Evolutionary conservation across 177 flowering plant species (phyloP).

Genomic region (Tripterygium wilfordii): DNA sequence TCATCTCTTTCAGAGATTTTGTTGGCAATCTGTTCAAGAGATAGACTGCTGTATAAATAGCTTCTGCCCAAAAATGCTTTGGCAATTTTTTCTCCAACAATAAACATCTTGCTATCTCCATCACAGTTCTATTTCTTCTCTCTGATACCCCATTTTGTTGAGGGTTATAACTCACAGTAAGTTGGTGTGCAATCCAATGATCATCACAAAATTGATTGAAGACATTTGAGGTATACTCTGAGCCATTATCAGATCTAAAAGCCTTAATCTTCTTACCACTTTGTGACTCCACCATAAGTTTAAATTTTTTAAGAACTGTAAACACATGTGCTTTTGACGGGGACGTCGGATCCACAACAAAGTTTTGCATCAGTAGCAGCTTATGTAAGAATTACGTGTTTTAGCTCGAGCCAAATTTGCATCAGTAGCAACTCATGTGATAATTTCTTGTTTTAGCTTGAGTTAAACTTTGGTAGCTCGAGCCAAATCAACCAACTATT

Average conservation of each 20-base stretch:
- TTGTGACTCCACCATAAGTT: conserved; percentile 1
- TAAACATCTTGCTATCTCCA: conserved; percentile 1
- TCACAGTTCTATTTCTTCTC: neutral
- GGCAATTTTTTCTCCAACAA: neutral
- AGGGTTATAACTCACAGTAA: conserved; percentile 1
- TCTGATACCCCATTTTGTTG: neutral
- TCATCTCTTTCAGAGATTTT: neutral
- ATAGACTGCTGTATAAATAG: neutral
- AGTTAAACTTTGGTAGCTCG: too few relatives aligned
- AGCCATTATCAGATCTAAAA: conserved; percentile 5
- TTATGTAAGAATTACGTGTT: too few relatives aligned
- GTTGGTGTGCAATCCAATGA: conserved; percentile 2
- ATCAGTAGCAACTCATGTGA: too few relatives aligned
- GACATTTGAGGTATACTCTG: neutral
- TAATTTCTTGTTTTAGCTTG: too few relatives aligned
- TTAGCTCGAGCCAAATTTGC: too few relatives aligned
- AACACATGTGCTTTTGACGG: too few relatives aligned
- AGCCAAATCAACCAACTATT: too few relatives aligned
- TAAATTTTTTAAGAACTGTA: too few relatives aligned
- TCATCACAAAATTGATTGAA: conserved; percentile 8
- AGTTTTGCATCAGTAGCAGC: too few relatives aligned
- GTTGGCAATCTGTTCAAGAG: neutral
- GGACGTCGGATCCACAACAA: too few relatives aligned
- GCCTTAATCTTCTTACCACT: conserved; percentile 1
- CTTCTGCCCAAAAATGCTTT: conserved; percentile 6